Evolutionary conservation across 139 green algal genomes (phyloP).

Genomic region (Edaphochlamys debaryana): DNA sequence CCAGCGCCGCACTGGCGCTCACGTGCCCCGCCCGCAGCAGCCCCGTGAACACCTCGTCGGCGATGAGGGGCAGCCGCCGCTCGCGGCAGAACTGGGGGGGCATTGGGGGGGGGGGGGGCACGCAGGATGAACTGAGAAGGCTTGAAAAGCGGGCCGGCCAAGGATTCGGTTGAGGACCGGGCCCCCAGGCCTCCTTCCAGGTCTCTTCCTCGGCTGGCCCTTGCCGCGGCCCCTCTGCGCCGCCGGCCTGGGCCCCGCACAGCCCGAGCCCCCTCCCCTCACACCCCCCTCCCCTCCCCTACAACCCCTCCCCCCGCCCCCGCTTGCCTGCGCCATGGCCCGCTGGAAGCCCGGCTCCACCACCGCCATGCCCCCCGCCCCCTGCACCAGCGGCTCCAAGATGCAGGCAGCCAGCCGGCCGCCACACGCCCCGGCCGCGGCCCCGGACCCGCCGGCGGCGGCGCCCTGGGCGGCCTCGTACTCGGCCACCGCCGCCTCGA

Average conservation of each 20-base stretch:
- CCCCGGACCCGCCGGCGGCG: neutral
- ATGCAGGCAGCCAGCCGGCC: slow-evolving; percentile 68
- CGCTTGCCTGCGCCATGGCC: slow-evolving; percentile 70
- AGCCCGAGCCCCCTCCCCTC: no score
- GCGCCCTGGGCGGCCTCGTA: slow-evolving; percentile 12
- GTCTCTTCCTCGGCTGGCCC: no score
- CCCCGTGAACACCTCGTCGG: slow-evolving; percentile 96
- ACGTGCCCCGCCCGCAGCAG: slow-evolving; percentile 85
- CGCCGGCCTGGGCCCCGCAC: no score
- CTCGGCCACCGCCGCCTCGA: slow-evolving; percentile 5
- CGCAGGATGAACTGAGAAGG: neutral
- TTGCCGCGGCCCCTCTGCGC: no score
- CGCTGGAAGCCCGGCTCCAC: slow-evolving; percentile 94
- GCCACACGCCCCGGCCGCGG: neutral
- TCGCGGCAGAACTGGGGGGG: slow-evolving; percentile 59
- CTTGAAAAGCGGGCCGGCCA: no score
- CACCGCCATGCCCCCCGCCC: slow-evolving; percentile 94
- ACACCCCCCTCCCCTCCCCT: no score
- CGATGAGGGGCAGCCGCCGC: slow-evolving; percentile 88
- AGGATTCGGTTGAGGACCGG: neutral
- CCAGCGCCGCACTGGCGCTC: slow-evolving; percentile 74
- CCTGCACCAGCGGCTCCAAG: slow-evolving; percentile 92
- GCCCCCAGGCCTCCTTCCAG: no score
- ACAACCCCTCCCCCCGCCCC: neutral
- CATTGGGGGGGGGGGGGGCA: neutral